These are phyloP conservation scores for Solanum appendiculatum DNA, from an alignment of 257 asterid species.

Conservation along the genomic window DNA sequence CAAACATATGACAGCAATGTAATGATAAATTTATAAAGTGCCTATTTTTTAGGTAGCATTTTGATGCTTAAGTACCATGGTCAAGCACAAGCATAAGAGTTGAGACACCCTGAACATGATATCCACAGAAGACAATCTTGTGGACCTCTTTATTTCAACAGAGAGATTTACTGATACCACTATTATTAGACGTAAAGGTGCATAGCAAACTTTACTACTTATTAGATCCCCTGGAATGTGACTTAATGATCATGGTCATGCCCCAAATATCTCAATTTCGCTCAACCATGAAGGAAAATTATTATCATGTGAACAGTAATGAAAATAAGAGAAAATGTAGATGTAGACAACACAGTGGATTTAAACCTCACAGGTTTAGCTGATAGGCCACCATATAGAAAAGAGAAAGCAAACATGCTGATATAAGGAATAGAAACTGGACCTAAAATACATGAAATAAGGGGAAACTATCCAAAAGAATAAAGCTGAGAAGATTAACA, in stretches of 20 bases:
- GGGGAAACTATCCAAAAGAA: neutral
- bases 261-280: neutral
- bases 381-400: neutral
- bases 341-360: neutral
- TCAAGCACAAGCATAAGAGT: neutral
- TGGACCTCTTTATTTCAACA: neutral
- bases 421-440: neutral
- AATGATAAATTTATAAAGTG: neutral
- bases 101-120: neutral
- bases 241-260: neutral
- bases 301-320: neutral
- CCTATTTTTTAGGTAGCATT: neutral
- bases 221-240: neutral
- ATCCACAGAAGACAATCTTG: neutral
- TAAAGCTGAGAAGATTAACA: neutral
- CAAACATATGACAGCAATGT: neutral
- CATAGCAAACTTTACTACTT: neutral
- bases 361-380: neutral
- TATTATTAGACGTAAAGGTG: neutral
- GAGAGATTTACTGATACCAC: neutral
- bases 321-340: neutral
- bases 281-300: neutral
- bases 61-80: neutral
- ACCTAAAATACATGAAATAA: neutral
- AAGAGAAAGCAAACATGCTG: neutral